phyloP scores from a whole-genome alignment of 2,329 filamentous ascomycete species.

The Rugonectria rugulosa region DNA sequence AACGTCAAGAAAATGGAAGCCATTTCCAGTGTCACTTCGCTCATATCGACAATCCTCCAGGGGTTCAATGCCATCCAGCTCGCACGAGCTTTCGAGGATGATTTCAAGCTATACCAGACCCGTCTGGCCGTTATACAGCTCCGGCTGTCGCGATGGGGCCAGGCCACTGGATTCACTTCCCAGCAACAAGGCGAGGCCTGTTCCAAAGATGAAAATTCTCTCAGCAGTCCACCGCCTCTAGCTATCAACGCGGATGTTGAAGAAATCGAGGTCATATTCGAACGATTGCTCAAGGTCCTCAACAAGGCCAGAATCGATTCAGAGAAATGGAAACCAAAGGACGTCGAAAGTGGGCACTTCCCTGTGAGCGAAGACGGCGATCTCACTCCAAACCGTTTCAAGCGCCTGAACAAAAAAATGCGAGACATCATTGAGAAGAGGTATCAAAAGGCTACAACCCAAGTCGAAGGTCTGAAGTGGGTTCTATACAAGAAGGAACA shows the following conservation, averaged over 20 bases:
- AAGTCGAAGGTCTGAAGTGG: neutral
- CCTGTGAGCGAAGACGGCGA: neutral
- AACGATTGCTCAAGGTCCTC: neutral
- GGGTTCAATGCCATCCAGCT: neutral
- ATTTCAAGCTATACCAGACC: neutral
- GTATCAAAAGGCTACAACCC: no score
- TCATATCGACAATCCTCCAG: neutral
- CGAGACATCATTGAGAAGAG: neutral
- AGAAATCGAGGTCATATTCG: neutral
- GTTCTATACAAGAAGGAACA: neutral
- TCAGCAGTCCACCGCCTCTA: no score
- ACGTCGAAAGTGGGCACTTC: neutral
- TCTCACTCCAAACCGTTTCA: neutral
- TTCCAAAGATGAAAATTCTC: neutral
- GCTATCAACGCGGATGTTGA: neutral
- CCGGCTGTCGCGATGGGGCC: neutral
- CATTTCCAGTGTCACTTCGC: neutral
- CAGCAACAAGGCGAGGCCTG: neutral
- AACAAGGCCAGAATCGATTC: neutral
- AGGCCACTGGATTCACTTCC: neutral
- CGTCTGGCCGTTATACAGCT: neutral
- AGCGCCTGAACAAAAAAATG: neutral
- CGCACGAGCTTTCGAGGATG: neutral
- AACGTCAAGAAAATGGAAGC: no score
- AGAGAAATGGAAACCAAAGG: neutral